phyloP scores from a whole-genome alignment of 2,329 filamentous ascomycete genomes.

The Ceratocystiopsis sp. region DNA sequence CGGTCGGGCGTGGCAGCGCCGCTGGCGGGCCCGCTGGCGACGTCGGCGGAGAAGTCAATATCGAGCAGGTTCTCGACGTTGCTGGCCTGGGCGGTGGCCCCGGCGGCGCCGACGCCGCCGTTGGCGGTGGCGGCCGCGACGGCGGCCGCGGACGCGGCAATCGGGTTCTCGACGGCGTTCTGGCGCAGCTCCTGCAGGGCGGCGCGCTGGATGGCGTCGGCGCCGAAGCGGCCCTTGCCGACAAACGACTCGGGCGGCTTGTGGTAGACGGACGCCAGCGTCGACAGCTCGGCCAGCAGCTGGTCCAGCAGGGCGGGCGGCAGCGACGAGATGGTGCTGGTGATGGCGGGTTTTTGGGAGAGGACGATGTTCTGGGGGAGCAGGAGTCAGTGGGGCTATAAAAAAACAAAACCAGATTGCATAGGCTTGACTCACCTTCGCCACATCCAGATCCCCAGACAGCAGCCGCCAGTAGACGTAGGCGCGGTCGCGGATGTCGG shows the following conservation, averaged over 20 bases:
- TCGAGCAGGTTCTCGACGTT: conserved; percentile 92
- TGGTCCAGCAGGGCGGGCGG: conserved; percentile 72
- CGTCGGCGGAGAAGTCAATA: conserved; percentile 46
- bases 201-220: conserved; percentile 83
- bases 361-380: conserved; percentile 54
- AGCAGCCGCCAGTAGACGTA: conserved; percentile 97
- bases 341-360: conserved; percentile 85
- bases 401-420: no score
- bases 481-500: conserved; percentile 88
- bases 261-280: conserved; percentile 93
- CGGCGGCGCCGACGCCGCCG: conserved; percentile 27
- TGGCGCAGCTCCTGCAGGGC: conserved; percentile 93
- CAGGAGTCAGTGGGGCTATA: no score
- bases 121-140: conserved; percentile 34
- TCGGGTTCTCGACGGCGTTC: conserved; percentile 83
- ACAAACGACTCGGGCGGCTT: conserved; percentile 97
- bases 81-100: conserved; percentile 31
- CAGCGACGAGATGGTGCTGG: conserved; percentile 81
- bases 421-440: conserved; percentile 46
- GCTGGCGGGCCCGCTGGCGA: conserved; percentile 49
- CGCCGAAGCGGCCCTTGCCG: conserved; percentile 82
- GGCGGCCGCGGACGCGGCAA: conserved; percentile 66
- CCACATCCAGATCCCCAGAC: conserved; percentile 77
- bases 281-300: conserved; percentile 82
- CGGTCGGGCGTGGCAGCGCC: conserved; percentile 48